Base-by-base conservation (phyloP, 2,329 filamentous ascomycete species). In the Bipolaris bicolor region DNA sequence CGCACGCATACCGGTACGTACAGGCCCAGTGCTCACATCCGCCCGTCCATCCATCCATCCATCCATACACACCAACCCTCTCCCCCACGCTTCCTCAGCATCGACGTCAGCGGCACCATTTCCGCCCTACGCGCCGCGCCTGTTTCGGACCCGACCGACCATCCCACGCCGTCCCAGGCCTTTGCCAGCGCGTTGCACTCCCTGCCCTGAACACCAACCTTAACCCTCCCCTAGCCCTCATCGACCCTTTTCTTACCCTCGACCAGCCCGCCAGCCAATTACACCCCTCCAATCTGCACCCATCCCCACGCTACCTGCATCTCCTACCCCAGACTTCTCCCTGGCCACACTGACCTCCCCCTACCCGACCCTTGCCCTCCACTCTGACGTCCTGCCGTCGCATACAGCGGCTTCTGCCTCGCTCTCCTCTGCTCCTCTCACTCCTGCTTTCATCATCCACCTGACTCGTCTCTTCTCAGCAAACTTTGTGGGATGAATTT, bases 401-500 rank as follows among this genome's bases (percentile, higher is more conserved):
- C 52, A 56, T 49, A 54, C 55, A 57, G 57, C 66, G 60, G 57
- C 57, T 57, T 60, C 52, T 44, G 56, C 49, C 56, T 46, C 43
- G 49, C 34, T 15, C 39, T 24, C 39, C 20, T 26, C 11, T 41
- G 20, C 18, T 18, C 11, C 13, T 9, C 20, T 24, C 39, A n/a
- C 39, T 15, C 39, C 24, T 41, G 39, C 49, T 37, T 9, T 18
- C 7, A 41, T 37, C 49, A 34, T 55, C 29, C 36, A 40, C 39
- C 13, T 39, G 36, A 44, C 44, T 52, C 34, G 22, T 33, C 22
- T 15, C 49, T 10, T 3, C 9, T 29, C 26, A 29, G 7, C 26
- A 29, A 53, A 44, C 39, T 49, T 51, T 60, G 66, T 68, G 74
- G 73, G 54, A 77, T 78, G 76, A 77, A 78, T 69, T 69, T 69